Evolutionary conservation across 345 rosid genomes (phyloP), one percentile per base, ranked within the genome.

Genomic region (Tarenaya hassleriana): DNA sequence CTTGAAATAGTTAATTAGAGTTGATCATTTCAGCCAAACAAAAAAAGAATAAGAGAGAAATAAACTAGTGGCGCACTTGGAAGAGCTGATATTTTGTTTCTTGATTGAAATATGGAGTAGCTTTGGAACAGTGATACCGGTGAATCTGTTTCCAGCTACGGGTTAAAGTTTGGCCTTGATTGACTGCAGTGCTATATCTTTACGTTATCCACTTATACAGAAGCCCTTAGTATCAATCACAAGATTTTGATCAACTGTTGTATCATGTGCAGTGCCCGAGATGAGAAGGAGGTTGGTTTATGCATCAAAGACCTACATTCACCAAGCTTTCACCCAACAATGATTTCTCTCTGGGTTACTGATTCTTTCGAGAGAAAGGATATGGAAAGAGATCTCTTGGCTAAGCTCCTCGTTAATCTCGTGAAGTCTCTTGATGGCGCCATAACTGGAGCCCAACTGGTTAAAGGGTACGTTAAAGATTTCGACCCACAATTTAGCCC

Each of bases 301-400:
- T 86, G 99, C 82, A 81, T 94, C 61, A 86, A 73, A 64, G 99
- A 94, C 17, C 66, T 94, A 60, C 82, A 82, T 58, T 86, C 85
- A 1, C 78, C 83, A 11, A 69, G 77, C 66, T 94, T 77, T 66
- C 86, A 88, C 66, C 86, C 99, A 10, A 61, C 87, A 42, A 78
- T 88, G 97, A 67, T 94, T 67, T 83, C 92, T 49, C 75, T 81
- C 5, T 94, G 99, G 99, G 85, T 94, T 2, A 74, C 71, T 1
- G 97, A 94, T 78, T 94, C 95, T 8, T 94, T 94, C 50, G 99
- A 94, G 79, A 78, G 95, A 73, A 86, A 88, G 72, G 94, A 83
- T 67, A 55, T 65, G 66, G 99, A 94, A 60, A 75, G 95, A 50
- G 91, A 86, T 67, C 74, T 88, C 21, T 74, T 94, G 71, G 77